These are phyloP conservation scores for Jamesozyma rosinii DNA, from an alignment of 805 yeast species.

Conservation along the genomic window DNA sequence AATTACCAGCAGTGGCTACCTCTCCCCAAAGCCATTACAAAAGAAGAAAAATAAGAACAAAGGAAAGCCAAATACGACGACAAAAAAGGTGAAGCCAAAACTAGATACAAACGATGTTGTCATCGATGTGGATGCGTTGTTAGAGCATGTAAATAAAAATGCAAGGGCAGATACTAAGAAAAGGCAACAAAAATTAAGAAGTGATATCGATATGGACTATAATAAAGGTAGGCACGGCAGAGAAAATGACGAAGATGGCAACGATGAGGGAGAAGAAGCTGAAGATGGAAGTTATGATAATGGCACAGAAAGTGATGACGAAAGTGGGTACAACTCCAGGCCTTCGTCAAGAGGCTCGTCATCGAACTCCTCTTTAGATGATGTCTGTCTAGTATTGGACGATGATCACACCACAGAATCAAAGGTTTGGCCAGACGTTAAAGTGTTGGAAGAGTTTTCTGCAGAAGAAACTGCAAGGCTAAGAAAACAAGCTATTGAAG, in stretches of 20 bases:
- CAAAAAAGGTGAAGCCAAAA: neutral
- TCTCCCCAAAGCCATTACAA: neutral
- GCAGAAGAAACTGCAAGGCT: slow-evolving; percentile 52
- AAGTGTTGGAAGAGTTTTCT: slow-evolving; percentile 67
- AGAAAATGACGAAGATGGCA: neutral
- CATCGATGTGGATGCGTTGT: slow-evolving; percentile 29
- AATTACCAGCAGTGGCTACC: neutral
- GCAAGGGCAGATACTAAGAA: neutral
- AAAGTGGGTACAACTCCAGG: slow-evolving; percentile 30
- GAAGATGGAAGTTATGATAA: neutral
- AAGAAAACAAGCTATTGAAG: slow-evolving; percentile 34
- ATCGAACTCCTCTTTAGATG: slow-evolving; percentile 70
- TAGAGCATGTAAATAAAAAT: slow-evolving; percentile 23
- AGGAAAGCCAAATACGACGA: neutral
- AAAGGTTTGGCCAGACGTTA: slow-evolving; percentile 73
- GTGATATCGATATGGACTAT: neutral
- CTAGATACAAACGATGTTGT: slow-evolving; percentile 19
- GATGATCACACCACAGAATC: slow-evolving; percentile 30
- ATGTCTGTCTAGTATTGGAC: slow-evolving; percentile 84
- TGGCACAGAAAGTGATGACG: slow-evolving; percentile 1
- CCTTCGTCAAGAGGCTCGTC: slow-evolving; percentile 36
- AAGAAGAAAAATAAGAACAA: neutral
- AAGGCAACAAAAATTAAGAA: neutral
- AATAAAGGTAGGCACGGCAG: neutral
- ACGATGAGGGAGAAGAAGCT: neutral